These are phyloP conservation scores for Setaria italica DNA, from an alignment of 202 grass and related monocot genomes.

Conservation along the genomic window DNA sequence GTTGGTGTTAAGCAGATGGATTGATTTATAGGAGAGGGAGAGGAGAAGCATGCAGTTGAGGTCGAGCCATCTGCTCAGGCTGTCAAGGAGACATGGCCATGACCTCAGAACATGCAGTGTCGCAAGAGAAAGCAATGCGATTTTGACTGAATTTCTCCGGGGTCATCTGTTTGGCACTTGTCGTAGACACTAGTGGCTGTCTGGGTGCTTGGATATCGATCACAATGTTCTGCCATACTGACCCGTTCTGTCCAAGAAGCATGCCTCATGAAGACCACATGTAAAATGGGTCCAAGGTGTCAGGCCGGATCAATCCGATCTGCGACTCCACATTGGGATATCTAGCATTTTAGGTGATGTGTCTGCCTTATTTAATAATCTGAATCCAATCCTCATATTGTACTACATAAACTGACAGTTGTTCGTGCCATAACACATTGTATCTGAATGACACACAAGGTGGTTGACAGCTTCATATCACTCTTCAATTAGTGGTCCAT, in stretches of 20 bases:
- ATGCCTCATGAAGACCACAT: conserved; percentile 23
- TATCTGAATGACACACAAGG: neutral
- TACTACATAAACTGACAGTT: neutral
- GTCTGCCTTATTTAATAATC: neutral
- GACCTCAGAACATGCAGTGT: neutral
- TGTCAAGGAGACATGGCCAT: conserved; percentile 4
- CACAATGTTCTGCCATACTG: conserved; percentile 29
- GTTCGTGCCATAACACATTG: conserved; percentile 14
- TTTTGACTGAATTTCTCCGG: conserved; percentile 20
- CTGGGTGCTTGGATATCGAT: neutral
- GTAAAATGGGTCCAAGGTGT: neutral
- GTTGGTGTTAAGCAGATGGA: neutral
- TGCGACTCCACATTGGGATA: neutral
- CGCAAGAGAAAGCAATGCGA: neutral
- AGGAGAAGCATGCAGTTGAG: neutral
- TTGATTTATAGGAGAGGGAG: neutral
- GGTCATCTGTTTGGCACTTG: conserved; percentile 24
- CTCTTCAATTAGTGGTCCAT: neutral
- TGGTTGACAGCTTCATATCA: neutral
- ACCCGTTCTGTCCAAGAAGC: neutral
- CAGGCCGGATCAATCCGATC: neutral
- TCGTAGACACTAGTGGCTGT: conserved; percentile 24
- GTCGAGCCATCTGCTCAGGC: neutral
- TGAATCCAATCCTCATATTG: neutral
- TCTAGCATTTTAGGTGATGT: neutral